These are phyloP conservation scores for Garcia nutans DNA, from an alignment of 345 rosid species.

Conservation along the genomic window DNA sequence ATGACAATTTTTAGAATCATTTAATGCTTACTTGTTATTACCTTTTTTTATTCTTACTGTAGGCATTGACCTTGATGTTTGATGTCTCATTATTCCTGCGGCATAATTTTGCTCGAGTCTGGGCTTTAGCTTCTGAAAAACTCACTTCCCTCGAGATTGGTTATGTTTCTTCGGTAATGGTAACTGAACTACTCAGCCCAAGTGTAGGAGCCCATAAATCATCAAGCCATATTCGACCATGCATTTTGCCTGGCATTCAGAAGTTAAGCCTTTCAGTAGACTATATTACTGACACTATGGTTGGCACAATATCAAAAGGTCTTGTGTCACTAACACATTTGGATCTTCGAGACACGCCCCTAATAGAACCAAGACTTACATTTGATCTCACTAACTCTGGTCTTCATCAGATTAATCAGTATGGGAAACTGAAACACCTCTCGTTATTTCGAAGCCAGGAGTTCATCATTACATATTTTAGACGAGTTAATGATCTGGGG, in stretches of 20 bases:
- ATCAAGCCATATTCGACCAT: constrained; percentile 31
- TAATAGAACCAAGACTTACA: constrained; percentile 58
- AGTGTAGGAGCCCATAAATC: constrained; percentile 36
- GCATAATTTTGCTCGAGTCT: constrained; percentile 59
- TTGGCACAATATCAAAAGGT: constrained; percentile 64
- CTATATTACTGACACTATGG: constrained; percentile 70
- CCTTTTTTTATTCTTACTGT: constrained; percentile 14
- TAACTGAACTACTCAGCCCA: constrained; percentile 69
- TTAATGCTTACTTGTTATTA: not conserved
- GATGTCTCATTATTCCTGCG: constrained; percentile 69
- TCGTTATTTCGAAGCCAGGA: constrained; percentile 85
- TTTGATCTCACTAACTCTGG: constrained; percentile 84
- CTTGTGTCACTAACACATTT: constrained; percentile 64
- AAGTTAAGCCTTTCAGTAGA: constrained; percentile 75
- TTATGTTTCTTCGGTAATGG: constrained; percentile 68
- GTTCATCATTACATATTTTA: constrained; percentile 58
- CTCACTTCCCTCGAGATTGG: constrained; percentile 86
- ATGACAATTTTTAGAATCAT: constrained; percentile 11
- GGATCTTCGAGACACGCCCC: constrained; percentile 86
- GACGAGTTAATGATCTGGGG: constrained; percentile 87
- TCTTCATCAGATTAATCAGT: constrained; percentile 72
- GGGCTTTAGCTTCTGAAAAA: constrained; percentile 70
- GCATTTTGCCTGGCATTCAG: constrained; percentile 60
- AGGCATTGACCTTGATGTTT: constrained; percentile 76
- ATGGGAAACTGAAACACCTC: constrained; percentile 75